Evolutionary conservation across 208 protist genomes (phyloP).

Genomic region (Wallacemonas rigidus): DNA sequence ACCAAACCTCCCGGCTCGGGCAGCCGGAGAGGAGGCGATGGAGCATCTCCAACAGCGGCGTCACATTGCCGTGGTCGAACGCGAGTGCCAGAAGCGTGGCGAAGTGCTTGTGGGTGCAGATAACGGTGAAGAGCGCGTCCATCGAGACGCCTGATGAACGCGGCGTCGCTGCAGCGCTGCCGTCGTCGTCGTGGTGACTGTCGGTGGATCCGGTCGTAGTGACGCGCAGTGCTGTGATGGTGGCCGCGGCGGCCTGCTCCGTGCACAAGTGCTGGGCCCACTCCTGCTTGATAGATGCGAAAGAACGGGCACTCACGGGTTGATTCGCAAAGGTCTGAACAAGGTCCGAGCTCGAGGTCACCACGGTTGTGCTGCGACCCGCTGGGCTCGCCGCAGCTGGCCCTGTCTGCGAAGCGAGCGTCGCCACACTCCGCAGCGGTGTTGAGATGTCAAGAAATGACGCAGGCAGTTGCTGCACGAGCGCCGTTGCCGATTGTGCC

Average conservation of each 20-base stretch:
- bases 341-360: background rate
- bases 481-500: slow-evolving; percentile 20
- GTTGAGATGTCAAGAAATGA: background rate
- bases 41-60: slow-evolving; percentile 48
- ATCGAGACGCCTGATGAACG: background rate
- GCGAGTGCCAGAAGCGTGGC: slow-evolving; percentile 45
- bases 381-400: too few relatives aligned
- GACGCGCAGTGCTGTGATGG: background rate
- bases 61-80: slow-evolving; percentile 58
- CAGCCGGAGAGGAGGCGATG: slow-evolving; percentile 23
- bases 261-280: slow-evolving; percentile 44
- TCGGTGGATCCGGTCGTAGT: background rate
- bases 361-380: too few relatives aligned
- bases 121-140: slow-evolving; percentile 4
- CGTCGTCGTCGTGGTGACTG: too few relatives aligned
- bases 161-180: background rate
- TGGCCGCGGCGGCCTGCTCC: slow-evolving; percentile 31
- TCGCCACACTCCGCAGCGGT: background rate
- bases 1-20: slow-evolving; percentile 16
- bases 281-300: slow-evolving; percentile 18
- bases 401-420: background rate
- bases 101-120: slow-evolving; percentile 37
- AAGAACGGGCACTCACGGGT: slow-evolving; percentile 2
- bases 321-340: slow-evolving; percentile 7
- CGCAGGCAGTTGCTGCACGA: slow-evolving; percentile 11